Evolutionary conservation across 805 yeast species (phyloP).

Genomic region (Pichia cabralensis): DNA sequence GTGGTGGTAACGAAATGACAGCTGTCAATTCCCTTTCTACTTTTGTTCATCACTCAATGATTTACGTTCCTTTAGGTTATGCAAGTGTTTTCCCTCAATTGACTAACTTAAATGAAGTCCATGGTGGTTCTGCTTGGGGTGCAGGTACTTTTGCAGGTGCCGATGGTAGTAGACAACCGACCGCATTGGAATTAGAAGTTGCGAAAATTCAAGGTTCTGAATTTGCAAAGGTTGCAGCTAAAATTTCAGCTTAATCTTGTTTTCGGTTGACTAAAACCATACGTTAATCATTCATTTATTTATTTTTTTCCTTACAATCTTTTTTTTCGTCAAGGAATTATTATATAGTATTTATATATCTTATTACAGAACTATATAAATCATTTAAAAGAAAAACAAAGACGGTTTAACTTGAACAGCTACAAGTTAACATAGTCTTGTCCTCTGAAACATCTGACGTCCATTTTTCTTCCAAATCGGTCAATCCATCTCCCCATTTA

Average conservation of each 20-base stretch:
- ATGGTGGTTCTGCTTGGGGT: conserved; percentile 83
- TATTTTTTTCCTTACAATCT: not conserved
- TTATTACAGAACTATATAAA: not conserved
- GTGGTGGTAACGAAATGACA: conserved; percentile 79
- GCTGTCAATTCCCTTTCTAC: conserved; percentile 53
- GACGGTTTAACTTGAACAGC: conserved; percentile 43
- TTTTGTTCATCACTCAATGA: conserved; percentile 71
- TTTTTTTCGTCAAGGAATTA: no score
- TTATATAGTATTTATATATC: not conserved
- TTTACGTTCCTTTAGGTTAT: conserved; percentile 73
- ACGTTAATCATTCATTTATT: not conserved
- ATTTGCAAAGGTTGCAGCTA: conserved; percentile 25
- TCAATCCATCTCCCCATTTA: conserved; percentile 58
- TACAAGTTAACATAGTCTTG: conserved; percentile 59
- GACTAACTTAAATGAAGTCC: conserved; percentile 51
- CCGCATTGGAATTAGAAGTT: conserved; percentile 50
- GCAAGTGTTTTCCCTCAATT: conserved; percentile 44
- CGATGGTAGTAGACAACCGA: conserved; percentile 65
- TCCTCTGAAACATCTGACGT: conserved; percentile 40
- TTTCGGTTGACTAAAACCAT: no score
- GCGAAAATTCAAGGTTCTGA: conserved; percentile 60
- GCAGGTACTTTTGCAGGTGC: conserved; percentile 72
- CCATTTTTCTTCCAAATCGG: conserved; percentile 53
- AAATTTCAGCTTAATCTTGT: conserved; percentile 1
- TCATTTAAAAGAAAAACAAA: not conserved